These are phyloP conservation scores for Dioscorea cayenensis DNA, from an alignment of 116 monocot genomes.

Conservation along the genomic window DNA sequence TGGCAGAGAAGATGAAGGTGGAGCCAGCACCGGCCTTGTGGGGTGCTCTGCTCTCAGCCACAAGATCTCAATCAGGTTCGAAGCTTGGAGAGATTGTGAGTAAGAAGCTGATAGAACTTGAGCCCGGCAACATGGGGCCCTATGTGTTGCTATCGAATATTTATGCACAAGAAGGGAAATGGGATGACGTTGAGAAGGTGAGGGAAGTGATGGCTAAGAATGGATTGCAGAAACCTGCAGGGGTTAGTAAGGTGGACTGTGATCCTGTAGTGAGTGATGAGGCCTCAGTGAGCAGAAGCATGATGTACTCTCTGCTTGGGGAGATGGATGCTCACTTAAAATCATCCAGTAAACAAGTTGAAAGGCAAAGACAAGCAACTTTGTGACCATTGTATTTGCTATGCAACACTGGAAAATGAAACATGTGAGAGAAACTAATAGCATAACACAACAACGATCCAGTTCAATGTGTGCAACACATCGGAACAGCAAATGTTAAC, in stretches of 20 bases:
- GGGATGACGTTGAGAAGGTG: conserved; percentile 68
- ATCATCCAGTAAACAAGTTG: not conserved
- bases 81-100: conserved; percentile 54
- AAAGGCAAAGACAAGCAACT: too few species aligned
- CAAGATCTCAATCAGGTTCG: conserved; percentile 27
- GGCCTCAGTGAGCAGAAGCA: conserved; percentile 1
- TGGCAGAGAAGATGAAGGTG: conserved; percentile 17
- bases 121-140: conserved; percentile 42
- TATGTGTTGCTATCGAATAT: conserved; percentile 69
- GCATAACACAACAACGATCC: too few species aligned
- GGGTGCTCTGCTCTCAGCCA: conserved; percentile 60
- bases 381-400: too few species aligned
- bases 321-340: conserved; percentile 39
- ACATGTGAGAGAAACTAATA: too few species aligned
- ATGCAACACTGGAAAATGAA: too few species aligned
- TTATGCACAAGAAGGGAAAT: conserved; percentile 61
- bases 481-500: not conserved
- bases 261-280: not conserved
- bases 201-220: conserved; percentile 44
- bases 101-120: conserved; percentile 46
- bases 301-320: conserved; percentile 30
- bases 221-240: conserved; percentile 46
- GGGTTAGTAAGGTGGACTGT: conserved; percentile 26
- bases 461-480: too few species aligned
- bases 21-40: conserved; percentile 18